phyloP scores from a whole-genome alignment of 139 green algal genomes.

The Gonium pectorale region DNA sequence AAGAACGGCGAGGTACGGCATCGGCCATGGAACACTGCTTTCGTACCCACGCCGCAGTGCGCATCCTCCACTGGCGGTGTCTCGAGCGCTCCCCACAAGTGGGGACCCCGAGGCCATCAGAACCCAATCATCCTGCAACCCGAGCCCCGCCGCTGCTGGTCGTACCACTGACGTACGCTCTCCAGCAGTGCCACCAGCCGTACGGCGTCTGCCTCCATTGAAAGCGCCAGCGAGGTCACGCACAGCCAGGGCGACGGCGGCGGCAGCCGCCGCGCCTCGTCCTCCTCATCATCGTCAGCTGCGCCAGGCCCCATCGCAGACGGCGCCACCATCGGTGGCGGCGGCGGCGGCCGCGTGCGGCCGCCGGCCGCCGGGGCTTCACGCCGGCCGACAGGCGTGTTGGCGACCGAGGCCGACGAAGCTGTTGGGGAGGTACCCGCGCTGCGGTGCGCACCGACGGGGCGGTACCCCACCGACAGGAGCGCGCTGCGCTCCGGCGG shows the following conservation, averaged over 20 bases:
- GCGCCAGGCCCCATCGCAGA: background rate
- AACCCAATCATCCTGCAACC: constrained; percentile 46
- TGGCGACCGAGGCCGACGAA: background rate
- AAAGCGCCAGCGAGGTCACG: constrained; percentile 24
- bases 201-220: constrained; percentile 22
- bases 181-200: constrained; percentile 35
- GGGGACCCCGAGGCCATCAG: too few species aligned
- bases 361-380: too few species aligned
- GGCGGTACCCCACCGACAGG: background rate
- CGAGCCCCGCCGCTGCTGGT: background rate
- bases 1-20: too few species aligned
- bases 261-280: background rate
- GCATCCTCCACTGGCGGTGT: too few species aligned
- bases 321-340: background rate
- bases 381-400: too few species aligned
- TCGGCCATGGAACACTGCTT: too few species aligned
- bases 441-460: background rate
- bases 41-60: too few species aligned
- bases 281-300: background rate
- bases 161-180: constrained; percentile 28
- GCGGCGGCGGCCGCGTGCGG: too few species aligned
- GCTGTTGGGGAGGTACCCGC: too few species aligned
- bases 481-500: too few species aligned
- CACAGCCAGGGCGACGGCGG: constrained; percentile 36
- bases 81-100: too few species aligned